Base-by-base conservation (phyloP, 371 early-diverging fungal genomes). In the Haplosporangium sp. region DNA sequence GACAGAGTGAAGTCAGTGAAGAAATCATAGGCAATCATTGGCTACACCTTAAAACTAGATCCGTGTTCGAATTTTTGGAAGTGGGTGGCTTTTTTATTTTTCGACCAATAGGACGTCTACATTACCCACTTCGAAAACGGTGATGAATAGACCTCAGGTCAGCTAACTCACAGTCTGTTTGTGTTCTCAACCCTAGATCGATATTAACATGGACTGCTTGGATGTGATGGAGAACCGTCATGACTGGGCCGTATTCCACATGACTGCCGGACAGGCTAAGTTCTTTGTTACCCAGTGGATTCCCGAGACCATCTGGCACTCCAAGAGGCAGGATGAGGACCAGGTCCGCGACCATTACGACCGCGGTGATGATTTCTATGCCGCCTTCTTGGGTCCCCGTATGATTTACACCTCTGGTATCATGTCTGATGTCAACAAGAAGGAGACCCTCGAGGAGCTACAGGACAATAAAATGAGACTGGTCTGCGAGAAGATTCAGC, bases 311-410 rank as follows among this genome's bases (percentile, higher is more conserved):
- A 83, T 96, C 64, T 94, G 94, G 96, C 98, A 98, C 87, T 93
- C 95, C 54, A 92, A 91, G 82, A 93, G 93, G 82, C 98, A 98
- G 85, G 98, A 98, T 82, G 95, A 96, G 82, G 93, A 92, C 77
- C 98, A 98, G 84, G 96, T 98, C 48, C 91, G 96, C 70, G 98
- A 98, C 59, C 96, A 97, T 85, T 98, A 98, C 82, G 98, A 98
- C 85, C 94, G 98, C 64, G 98, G 98, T 64, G 94, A 98, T 84
- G 98, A 97, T 81, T 98, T 98, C 71, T 97, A 98, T 85, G 93
- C 89, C 51, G 95, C 93, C 42, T 97, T 96, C 88, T 83, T 98
- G 69, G 99, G 98, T 55, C 92, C 92, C 21, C 87, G 89, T 64
- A 98, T 98, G 98, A 89, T 97, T 56, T 98, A 98, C 85, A 98